Base-by-base conservation (phyloP, 2,329 filamentous ascomycete species). In the Fusarium paranaense region DNA sequence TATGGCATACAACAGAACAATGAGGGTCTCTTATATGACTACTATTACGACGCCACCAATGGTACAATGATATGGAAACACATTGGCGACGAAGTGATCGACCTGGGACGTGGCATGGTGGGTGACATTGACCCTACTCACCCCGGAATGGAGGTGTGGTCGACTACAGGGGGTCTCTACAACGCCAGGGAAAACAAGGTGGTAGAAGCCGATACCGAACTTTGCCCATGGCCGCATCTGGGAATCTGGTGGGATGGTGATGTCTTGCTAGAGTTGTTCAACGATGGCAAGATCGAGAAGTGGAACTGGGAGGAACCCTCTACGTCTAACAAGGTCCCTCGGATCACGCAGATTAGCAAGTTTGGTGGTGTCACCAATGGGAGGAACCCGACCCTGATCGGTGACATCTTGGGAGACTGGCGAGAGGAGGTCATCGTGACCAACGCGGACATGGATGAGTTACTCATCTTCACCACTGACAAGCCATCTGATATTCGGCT, bases 391-490 rank as follows among this genome's bases (percentile, higher is more conserved):
- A 67, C 59, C 2, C 72, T 78, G 22, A 40, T 71, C 11, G 73
- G 71, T 1, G 76, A 78, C 10, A 70, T 78, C 1, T 47, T 78
- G 0, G 74, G 76, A 0, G 76, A 78, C 63, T 78, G 73, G 73
- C 65, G 73, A 5, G 71, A 78, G 57, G 76, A 78, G 58, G 73
- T 75, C 7, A 66, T 75, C 32, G 47, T 78, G 3, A 69, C 67
- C 1, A 77, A 62, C 30, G 40, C 50, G 6, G 70, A 54, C 7
- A 63, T 74, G 25, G 61, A 69, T 33, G 70, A 75, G 65, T 57
- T 78, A 9, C 50, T 77, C 30, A 76, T 78, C 45, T 74, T 77
- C 27, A 78, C 75, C 1, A 78, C 73, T 7, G 69, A 78, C 20
- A 11, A 63, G 35, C 69, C 73, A 9, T 72, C 69, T 6, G 63